Conservation (phyloP, 2,329 filamentous ascomycete genomes). For the Claviceps monticola region DNA sequence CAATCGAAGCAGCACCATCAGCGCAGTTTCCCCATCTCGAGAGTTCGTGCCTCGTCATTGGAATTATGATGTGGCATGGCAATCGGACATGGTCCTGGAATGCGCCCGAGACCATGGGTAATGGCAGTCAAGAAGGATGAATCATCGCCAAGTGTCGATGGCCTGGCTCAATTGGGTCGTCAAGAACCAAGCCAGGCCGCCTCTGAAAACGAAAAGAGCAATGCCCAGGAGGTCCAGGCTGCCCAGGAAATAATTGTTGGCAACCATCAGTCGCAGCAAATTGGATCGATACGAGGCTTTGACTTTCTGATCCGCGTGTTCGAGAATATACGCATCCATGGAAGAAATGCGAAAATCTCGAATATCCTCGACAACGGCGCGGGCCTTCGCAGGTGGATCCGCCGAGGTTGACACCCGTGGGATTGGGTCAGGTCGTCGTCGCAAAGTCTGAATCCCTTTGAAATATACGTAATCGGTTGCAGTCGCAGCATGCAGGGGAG, state of each 20-base stretch:
- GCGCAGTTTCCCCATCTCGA: neutral
- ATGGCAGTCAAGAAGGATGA: neutral
- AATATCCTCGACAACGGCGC: slow-evolving; percentile 23
- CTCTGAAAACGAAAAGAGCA: slow-evolving; percentile 13
- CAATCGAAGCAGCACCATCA: neutral
- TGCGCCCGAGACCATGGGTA: no score
- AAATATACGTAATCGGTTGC: slow-evolving; percentile 27
- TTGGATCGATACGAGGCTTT: slow-evolving; percentile 22
- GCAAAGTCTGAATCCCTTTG: slow-evolving; percentile 29
- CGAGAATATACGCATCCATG: slow-evolving; percentile 36
- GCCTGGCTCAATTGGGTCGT: neutral
- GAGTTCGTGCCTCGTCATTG: neutral
- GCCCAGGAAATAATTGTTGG: slow-evolving; percentile 27
- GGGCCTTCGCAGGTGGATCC: slow-evolving; percentile 7
- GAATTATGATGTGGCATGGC: no score
- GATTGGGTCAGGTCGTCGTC: slow-evolving; percentile 27
- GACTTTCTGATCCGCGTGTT: slow-evolving; percentile 13
- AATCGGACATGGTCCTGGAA: no score
- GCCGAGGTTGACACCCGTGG: slow-evolving; percentile 27
- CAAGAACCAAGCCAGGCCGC: slow-evolving; percentile 5
- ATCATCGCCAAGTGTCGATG: neutral
- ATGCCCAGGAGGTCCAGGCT: slow-evolving; percentile 16
- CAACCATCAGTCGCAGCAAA: slow-evolving; percentile 29
- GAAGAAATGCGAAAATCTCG: slow-evolving; percentile 33
- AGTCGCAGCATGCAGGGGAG: slow-evolving; percentile 20